Conservation (phyloP, 345 rosid genomes). For the Aquilaria malaccensis region DNA sequence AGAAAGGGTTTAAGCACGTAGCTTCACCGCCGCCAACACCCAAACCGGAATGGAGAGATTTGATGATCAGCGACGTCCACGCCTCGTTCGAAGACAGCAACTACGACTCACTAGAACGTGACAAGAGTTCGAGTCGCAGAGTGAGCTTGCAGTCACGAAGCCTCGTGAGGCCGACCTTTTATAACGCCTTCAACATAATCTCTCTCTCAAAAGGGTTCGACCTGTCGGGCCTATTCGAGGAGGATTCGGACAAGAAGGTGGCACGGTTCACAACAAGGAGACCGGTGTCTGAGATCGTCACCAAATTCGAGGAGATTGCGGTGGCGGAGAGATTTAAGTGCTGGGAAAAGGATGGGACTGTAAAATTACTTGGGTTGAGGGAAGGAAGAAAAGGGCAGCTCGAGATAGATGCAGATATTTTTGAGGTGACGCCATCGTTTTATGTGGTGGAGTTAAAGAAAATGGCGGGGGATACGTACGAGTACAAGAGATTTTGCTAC, state of each 20-base stretch:
- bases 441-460: slow-evolving; percentile 75
- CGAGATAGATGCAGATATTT: slow-evolving; percentile 64
- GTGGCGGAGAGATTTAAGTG: slow-evolving; percentile 39
- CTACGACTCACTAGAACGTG: slow-evolving; percentile 15
- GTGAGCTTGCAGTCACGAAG: too few species aligned
- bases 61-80: slow-evolving; percentile 31
- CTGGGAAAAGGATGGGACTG: slow-evolving; percentile 43
- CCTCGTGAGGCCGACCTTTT: slow-evolving; percentile 28
- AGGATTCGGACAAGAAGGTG: slow-evolving; percentile 22
- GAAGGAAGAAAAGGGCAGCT: slow-evolving; percentile 87
- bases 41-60: slow-evolving; percentile 16
- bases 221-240: slow-evolving; percentile 68
- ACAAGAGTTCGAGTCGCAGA: background rate
- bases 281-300: slow-evolving; percentile 51
- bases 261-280: slow-evolving; percentile 49
- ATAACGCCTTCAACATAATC: slow-evolving; percentile 78
- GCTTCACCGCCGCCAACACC: slow-evolving; percentile 39
- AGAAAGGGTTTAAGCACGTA: slow-evolving; percentile 46
- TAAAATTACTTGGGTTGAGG: slow-evolving; percentile 50
- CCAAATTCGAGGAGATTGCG: slow-evolving; percentile 74
- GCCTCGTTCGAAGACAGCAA: slow-evolving; percentile 12
- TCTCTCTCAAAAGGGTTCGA: slow-evolving; percentile 77
- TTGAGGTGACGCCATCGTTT: slow-evolving; percentile 67
- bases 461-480: slow-evolving; percentile 66
- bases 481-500: slow-evolving; percentile 58